A percentile compares a stretch with the other conserved stretches of the same genome.
phyloP scores from a whole-genome alignment of 2,329 filamentous ascomycete species.

The Zymoseptoria tritici region DNA sequence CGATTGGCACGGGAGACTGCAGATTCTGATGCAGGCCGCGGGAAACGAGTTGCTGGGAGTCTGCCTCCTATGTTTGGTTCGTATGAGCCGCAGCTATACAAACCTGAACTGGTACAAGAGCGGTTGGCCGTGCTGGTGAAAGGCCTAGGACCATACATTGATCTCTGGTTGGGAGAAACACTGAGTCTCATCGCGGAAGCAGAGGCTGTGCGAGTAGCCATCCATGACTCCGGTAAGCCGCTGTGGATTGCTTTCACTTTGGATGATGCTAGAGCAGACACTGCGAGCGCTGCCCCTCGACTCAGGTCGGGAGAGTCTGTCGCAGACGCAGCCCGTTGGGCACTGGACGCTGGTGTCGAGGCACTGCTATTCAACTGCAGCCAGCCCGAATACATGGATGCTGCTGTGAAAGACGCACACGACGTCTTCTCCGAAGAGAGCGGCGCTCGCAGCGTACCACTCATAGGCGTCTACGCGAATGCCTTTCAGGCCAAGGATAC shows the following conservation, averaged over 20 bases:
- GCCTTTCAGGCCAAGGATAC: slow-evolving; percentile 1
- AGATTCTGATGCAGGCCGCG: background rate
- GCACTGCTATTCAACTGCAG: slow-evolving; percentile 4
- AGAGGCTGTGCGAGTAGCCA: slow-evolving; percentile 1
- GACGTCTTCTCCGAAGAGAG: background rate
- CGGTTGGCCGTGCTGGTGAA: background rate
- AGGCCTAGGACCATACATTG: background rate
- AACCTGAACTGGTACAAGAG: background rate
- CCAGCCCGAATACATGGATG: slow-evolving; percentile 1
- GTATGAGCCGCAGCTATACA: slow-evolving; percentile 5
- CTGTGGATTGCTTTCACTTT: slow-evolving; percentile 5
- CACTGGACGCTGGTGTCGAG: background rate
- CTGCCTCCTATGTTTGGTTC: slow-evolving; percentile 7
- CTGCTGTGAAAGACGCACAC: background rate
- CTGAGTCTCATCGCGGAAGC: slow-evolving; percentile 5
- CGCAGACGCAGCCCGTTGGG: slow-evolving; percentile 2
- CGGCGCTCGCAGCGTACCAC: background rate
- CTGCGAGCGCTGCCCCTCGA: background rate
- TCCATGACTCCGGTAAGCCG: background rate
- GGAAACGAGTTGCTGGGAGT: slow-evolving; percentile 1
- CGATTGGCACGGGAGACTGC: slow-evolving; percentile 2
- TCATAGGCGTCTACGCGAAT: slow-evolving; percentile 4
- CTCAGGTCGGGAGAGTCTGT: slow-evolving; percentile 3
- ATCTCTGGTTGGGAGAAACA: slow-evolving; percentile 7
- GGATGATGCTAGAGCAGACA: background rate